Evolutionary conservation across 768 basidiomycete species (phyloP).

Genomic region (Trametes coccinea): DNA sequence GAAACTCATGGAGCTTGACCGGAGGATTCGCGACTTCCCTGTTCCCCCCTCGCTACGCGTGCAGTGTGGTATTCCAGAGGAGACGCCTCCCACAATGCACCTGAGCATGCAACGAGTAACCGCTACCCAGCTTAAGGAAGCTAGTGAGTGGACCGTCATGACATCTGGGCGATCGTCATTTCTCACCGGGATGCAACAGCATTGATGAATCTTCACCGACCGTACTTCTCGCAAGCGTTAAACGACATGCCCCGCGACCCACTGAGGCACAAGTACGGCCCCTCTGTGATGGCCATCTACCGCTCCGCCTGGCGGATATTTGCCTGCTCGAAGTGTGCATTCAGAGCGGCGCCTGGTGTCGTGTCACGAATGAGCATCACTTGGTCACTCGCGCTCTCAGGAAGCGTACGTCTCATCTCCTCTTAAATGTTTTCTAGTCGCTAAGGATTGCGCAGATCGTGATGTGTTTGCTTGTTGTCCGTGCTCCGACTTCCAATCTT

Average conservation of each 20-base stretch:
- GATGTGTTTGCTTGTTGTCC: constrained; percentile 39
- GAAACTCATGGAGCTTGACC: constrained; percentile 50
- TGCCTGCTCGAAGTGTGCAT: constrained; percentile 46
- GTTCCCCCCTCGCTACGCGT: constrained; percentile 46
- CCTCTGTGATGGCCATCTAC: constrained; percentile 72
- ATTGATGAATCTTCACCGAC: constrained; percentile 63
- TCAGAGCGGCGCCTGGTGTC: constrained; percentile 41
- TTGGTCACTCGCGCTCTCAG: constrained; percentile 71
- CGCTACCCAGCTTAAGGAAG: constrained; percentile 31
- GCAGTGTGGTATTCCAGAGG: constrained; percentile 24
- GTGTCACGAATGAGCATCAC: constrained; percentile 48
- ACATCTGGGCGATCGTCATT: background rate
- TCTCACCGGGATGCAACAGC: constrained; percentile 36
- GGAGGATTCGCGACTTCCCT: constrained; percentile 50
- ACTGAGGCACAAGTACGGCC: constrained; percentile 60
- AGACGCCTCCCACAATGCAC: constrained; percentile 16
- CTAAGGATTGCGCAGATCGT: constrained; percentile 39
- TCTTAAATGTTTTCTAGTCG: background rate
- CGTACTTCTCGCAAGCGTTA: constrained; percentile 67
- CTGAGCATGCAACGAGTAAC: constrained; percentile 24
- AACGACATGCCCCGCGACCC: constrained; percentile 59
- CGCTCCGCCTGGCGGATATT: constrained; percentile 71
- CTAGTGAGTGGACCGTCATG: constrained; percentile 18
- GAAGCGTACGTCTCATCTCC: constrained; percentile 48
- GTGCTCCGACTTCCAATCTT: constrained; percentile 39